Conservation (phyloP, 108 stramenopile species). For the Fragilariopsis cylindrus region DNA sequence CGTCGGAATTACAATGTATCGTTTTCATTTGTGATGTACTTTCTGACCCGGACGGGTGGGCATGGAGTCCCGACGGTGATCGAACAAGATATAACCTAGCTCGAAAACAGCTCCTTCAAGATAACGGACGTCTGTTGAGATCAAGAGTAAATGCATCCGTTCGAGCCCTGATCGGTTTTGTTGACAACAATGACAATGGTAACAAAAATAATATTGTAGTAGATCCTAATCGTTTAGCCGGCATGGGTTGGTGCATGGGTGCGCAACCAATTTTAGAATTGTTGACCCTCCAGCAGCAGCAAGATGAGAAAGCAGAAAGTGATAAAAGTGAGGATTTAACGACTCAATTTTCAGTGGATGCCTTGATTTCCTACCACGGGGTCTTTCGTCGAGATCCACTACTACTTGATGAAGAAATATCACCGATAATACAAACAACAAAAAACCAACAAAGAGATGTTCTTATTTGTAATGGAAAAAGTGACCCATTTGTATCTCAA, state of each 20-base stretch:
- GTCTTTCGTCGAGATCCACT: constrained; percentile 57
- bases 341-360: constrained; percentile 20
- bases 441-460: constrained; percentile 16
- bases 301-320: constrained; percentile 24
- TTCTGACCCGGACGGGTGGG: constrained; percentile 63
- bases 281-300: constrained; percentile 14
- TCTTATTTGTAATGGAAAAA: constrained; percentile 59
- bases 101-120: constrained; percentile 37
- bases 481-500: constrained; percentile 70
- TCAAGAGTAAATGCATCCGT: constrained; percentile 36
- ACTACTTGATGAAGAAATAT: background rate
- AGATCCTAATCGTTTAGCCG: constrained; percentile 44
- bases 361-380: constrained; percentile 69
- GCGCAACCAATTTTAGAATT: constrained; percentile 67
- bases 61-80: constrained; percentile 53
- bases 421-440: background rate
- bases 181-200: background rate
- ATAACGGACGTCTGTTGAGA: constrained; percentile 37
- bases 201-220: constrained; percentile 26
- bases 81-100: constrained; percentile 46
- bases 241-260: constrained; percentile 75
- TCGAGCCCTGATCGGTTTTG: constrained; percentile 7
- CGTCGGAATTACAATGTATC: constrained; percentile 35
- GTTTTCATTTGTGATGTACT: constrained; percentile 68
- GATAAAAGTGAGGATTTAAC: background rate